phyloP scores from a whole-genome alignment of 2,329 filamentous ascomycete species.

The Arthroderma sp. region DNA sequence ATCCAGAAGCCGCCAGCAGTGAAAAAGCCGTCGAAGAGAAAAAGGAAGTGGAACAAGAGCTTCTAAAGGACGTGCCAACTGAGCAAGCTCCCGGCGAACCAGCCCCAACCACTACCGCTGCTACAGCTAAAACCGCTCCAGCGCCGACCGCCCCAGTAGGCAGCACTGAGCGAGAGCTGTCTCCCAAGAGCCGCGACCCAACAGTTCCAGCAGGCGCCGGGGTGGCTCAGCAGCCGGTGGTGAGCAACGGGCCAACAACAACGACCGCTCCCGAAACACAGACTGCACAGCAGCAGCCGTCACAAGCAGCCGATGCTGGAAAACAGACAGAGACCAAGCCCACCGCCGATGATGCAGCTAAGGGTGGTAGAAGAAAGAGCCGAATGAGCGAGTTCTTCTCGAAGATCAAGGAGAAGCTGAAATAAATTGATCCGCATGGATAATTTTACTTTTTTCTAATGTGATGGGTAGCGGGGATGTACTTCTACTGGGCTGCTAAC shows the following conservation, averaged over 20 bases:
- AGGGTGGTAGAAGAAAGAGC: conserved; percentile 54
- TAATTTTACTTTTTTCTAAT: no score
- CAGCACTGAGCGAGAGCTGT: conserved; percentile 6
- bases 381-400: conserved; percentile 49
- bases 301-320: conserved; percentile 9
- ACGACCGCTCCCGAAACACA: conserved; percentile 10
- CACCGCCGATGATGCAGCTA: conserved; percentile 15
- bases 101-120: conserved; percentile 28
- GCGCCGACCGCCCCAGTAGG: conserved; percentile 10
- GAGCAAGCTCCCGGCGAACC: conserved; percentile 23
- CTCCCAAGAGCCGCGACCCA: conserved; percentile 16
- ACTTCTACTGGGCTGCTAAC: no score
- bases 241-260: conserved; percentile 13
- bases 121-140: conserved; percentile 26
- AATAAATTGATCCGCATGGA: conserved; percentile 14
- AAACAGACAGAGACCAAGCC: conserved; percentile 11
- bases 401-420: conserved; percentile 42
- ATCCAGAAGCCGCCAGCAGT: conserved; percentile 59
- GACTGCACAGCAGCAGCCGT: conserved; percentile 8
- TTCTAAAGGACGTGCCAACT: conserved; percentile 40
- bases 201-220: conserved; percentile 10
- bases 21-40: conserved; percentile 60
- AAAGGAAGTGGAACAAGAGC: conserved; percentile 58
- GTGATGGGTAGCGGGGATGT: no score
- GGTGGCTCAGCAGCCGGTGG: conserved; percentile 9